phyloP scores from a whole-genome alignment of 768 basidiomycete species.

The Mrakia frigida region DNA sequence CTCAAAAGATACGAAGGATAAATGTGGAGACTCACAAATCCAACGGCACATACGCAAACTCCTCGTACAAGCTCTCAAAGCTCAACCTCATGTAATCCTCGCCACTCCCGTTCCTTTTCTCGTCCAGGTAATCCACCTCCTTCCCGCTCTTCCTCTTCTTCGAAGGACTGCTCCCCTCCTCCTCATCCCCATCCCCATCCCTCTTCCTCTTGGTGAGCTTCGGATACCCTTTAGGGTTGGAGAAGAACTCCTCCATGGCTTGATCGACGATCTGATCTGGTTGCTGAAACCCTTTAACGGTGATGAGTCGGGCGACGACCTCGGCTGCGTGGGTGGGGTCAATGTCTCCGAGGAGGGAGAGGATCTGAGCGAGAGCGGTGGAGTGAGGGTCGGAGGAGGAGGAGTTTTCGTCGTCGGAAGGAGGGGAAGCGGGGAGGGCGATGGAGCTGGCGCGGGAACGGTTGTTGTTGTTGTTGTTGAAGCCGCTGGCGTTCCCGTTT shows the following conservation, averaged over 20 bases:
- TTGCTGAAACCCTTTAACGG: neutral
- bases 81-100: constrained; percentile 44
- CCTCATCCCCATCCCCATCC: constrained; percentile 19
- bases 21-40: constrained; percentile 17
- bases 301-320: neutral
- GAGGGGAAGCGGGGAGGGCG: neutral
- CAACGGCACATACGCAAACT: constrained; percentile 13
- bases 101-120: constrained; percentile 38
- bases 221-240: constrained; percentile 13
- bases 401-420: no score
- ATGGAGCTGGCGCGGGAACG: neutral
- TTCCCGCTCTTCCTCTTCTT: constrained; percentile 13
- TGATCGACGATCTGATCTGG: constrained; percentile 1
- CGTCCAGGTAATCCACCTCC: constrained; percentile 33
- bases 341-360: constrained; percentile 12
- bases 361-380: neutral
- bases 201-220: constrained; percentile 14
- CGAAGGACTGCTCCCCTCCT: constrained; percentile 39
- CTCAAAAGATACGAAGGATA: neutral
- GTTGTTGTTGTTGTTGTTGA: neutral
- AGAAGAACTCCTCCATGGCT: constrained; percentile 20
- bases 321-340: neutral
- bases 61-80: constrained; percentile 48
- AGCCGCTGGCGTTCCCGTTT: neutral
- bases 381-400: neutral